phyloP scores from a whole-genome alignment of 2,329 filamentous ascomycete species.

The Chaetoscypha palmicola region DNA sequence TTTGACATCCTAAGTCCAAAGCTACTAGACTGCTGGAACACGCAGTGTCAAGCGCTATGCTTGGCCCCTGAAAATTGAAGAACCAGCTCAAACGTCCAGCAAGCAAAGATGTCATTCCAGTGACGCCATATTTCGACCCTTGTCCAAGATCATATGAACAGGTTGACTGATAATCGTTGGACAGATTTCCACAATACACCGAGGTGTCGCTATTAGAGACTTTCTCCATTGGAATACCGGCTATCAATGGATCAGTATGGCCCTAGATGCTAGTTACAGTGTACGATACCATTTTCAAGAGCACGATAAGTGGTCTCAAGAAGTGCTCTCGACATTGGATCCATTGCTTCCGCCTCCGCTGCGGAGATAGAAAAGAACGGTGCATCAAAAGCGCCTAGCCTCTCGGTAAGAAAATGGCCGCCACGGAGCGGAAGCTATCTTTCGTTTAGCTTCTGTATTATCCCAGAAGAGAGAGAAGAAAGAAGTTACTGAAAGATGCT shows the following conservation, averaged over 20 bases:
- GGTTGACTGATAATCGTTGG: slow-evolving; percentile 20
- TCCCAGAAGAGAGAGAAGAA: too few relatives aligned
- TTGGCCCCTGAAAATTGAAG: slow-evolving; percentile 44
- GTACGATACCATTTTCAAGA: slow-evolving; percentile 15
- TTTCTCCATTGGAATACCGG: slow-evolving; percentile 10
- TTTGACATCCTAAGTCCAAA: slow-evolving; percentile 46
- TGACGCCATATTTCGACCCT: slow-evolving; percentile 7
- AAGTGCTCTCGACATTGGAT: slow-evolving; percentile 49
- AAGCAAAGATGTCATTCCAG: slow-evolving; percentile 36
- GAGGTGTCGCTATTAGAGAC: slow-evolving; percentile 19
- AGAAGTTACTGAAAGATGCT: neutral
- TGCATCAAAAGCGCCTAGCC: slow-evolving; percentile 33
- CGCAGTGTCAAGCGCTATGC: slow-evolving; percentile 49
- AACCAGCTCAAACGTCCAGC: slow-evolving; percentile 48
- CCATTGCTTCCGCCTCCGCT: slow-evolving; percentile 42
- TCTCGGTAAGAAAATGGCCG: slow-evolving; percentile 30
- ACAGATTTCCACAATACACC: slow-evolving; percentile 31
- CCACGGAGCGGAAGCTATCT: slow-evolving; percentile 1
- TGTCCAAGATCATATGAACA: neutral
- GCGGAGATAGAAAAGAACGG: slow-evolving; percentile 35
- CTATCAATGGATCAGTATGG: slow-evolving; percentile 1
- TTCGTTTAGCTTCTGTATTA: too few relatives aligned
- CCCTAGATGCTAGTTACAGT: neutral
- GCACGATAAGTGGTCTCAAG: slow-evolving; percentile 15
- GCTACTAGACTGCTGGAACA: slow-evolving; percentile 49